Conservation (phyloP, 1,139 yeast species). For the Tardiomyces depauwii region DNA sequence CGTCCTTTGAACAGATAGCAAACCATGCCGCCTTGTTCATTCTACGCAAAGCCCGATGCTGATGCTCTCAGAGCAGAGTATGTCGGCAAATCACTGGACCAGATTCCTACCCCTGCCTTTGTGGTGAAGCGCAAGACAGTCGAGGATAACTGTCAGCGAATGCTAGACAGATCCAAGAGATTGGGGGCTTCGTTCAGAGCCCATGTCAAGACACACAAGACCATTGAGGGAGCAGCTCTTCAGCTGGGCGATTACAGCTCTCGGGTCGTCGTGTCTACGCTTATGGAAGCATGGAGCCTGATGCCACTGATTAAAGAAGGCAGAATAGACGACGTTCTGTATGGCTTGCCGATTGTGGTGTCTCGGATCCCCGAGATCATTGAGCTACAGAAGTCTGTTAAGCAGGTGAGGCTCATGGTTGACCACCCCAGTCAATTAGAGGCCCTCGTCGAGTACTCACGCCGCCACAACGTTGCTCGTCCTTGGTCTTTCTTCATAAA, state of each 20-base stretch:
- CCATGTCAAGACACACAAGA: slow-evolving; percentile 7
- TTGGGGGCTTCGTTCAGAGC: slow-evolving; percentile 4
- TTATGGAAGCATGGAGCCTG: slow-evolving; percentile 30
- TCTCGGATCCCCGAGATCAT: slow-evolving; percentile 40
- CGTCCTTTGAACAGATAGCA: too few species aligned
- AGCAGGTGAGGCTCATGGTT: slow-evolving; percentile 34
- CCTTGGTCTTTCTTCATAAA: slow-evolving; percentile 36
- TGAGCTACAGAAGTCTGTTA: slow-evolving; percentile 21
- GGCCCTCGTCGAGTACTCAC: slow-evolving; percentile 23
- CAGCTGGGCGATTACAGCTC: slow-evolving; percentile 4
- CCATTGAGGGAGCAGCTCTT: slow-evolving; percentile 2
- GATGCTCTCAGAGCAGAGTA: slow-evolving; percentile 16
- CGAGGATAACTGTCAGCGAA: slow-evolving; percentile 14
- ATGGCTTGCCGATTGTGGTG: slow-evolving; percentile 54
- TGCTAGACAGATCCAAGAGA: slow-evolving; percentile 13
- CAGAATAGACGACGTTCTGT: slow-evolving; percentile 46
- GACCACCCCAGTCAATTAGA: slow-evolving; percentile 51
- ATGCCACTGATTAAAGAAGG: slow-evolving; percentile 28
- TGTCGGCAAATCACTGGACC: slow-evolving; percentile 20
- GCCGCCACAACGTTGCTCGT: neutral
- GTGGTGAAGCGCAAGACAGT: slow-evolving; percentile 20
- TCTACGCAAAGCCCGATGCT: slow-evolving; percentile 13
- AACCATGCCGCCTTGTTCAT: slow-evolving; percentile 8
- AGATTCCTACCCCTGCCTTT: slow-evolving; percentile 29
- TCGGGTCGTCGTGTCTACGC: slow-evolving; percentile 32